Evolutionary conservation across 2,329 filamentous ascomycete genomes (phyloP), one percentile per base, ranked within the genome.

Genomic region (Orbilia brochopaga): DNA sequence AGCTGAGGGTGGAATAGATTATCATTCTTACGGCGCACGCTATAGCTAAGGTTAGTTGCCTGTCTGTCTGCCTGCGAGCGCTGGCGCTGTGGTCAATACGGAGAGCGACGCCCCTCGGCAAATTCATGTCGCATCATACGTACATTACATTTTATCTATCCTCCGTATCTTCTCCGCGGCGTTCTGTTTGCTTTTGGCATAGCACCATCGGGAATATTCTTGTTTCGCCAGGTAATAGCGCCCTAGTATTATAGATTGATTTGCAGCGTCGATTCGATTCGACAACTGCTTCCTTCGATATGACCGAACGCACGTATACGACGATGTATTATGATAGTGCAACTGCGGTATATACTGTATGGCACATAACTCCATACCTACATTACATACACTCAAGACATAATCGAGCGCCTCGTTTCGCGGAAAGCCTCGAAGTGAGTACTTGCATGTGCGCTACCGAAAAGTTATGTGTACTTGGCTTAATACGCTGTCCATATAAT

Each of bases 381-480:
- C 5, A 44, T 44, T 15, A 44, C 17, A 44, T 44, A 44, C 17
- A 44, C 15, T 44, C 40, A 17, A 23, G n/a, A 19, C 37, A 17
- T 17, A 37, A 13, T 54, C 7, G 59, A 62, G 61, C 59, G 65
- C 65, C 65, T 70, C 59, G 66, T 70, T 70, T 69, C 48, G 58
- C 63, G 66, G 23, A 63, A 50, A 63, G 48, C 19, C 52, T 32
- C 27, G n/a, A 32, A 32, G 27, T 32, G 27, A 32, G 27, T 32
- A 32, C 27, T 32, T 32, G 27, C 27, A 32, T 32, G 27, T 32
- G 27, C 37, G 42, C 63, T 17, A 15, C 17, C 40, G 40, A 40
- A 56, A 54, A 44, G 32, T 40, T 35, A 42, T 35, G 1, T 46
- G 19, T 40, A 52, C 37, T 23, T 32, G 17, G 44, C 44, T 23